Base-by-base conservation (phyloP, 2,329 filamentous ascomycete genomes). In the Neopestalotiopsis sp. region DNA sequence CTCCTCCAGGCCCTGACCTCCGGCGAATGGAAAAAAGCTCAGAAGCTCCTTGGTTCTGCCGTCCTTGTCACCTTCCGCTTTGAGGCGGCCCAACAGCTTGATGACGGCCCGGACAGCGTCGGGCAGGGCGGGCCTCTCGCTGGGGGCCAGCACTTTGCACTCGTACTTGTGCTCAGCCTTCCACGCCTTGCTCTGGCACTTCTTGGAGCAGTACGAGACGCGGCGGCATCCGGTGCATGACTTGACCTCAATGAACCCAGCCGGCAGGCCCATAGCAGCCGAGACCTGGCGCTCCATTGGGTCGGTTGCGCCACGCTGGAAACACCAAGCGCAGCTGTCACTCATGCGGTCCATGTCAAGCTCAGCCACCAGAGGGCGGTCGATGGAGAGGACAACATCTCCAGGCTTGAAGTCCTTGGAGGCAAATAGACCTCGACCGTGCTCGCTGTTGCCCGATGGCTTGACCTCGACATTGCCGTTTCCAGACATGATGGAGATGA, bases 141-240 rank as follows among this genome's bases (percentile, higher is more conserved):
- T 67, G 10, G 57, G 78, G 60, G 75, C 74, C 32, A 76, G 63
- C 59, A 73, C 63, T 58, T 73, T 72, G 72, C 75, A 77, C 65
- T 77, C 75, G 64, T 75, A 64, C 70, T 76, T 76, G 69, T 77
- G 75, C 67, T 76, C 75, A 38, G 70, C 69, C 61, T 77, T 76
- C 75, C 75, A 77, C 30, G 73, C 75, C 60, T 68, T 72, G n/a
- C 70, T 66, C 66, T 77, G 75, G 71, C 75, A 77, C 14, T 68
- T 61, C 69, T 74, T 75, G 38, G 75, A 77, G 67, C 75, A 77
- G 70, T 77, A 77, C 30, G 62, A 70, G 57, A 74, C 72, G 13
- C 69, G 66, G 40, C 65, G 69, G 66, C 75, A 77, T 28, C 71
- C 74, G 2, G 72, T 73, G 69, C 75, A 77, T 59, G 61, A 63